A percentile compares a stretch with the other conserved stretches of the same genome.
Evolutionary conservation across 1,139 yeast species (phyloP).

Genomic region (Kodamaea derodonti): DNA sequence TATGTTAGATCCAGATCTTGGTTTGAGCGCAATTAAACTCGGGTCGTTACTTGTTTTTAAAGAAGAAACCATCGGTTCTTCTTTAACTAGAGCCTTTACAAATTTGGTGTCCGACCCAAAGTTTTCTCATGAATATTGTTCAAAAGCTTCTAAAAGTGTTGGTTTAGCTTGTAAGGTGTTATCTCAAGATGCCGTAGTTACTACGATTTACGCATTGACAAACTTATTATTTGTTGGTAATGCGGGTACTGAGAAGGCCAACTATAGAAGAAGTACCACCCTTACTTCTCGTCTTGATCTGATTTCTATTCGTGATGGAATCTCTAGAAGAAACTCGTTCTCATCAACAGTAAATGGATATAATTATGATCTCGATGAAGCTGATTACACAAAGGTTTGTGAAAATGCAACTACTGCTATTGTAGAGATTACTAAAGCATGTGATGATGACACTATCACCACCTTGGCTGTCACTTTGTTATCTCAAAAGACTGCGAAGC

Average conservation of each 20-base stretch:
- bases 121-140: constrained; percentile 27
- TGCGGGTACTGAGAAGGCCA: constrained; percentile 22
- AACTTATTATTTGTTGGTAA: constrained; percentile 65
- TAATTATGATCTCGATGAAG: constrained; percentile 16
- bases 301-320: constrained; percentile 14
- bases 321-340: constrained; percentile 18
- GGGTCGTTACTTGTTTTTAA: constrained; percentile 52
- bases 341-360: constrained; percentile 10
- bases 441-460: constrained; percentile 73
- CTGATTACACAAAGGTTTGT: constrained; percentile 36
- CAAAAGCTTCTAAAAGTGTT: constrained; percentile 35
- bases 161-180: constrained; percentile 45
- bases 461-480: constrained; percentile 78
- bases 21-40: constrained; percentile 48
- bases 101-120: constrained; percentile 45
- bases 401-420: constrained; percentile 69
- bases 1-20: constrained; percentile 44
- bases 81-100: constrained; percentile 48
- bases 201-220: constrained; percentile 81
- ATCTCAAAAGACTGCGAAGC: constrained; percentile 58
- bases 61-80: constrained; percentile 43
- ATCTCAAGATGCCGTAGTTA: constrained; percentile 77
- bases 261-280: constrained; percentile 20
- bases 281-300: constrained; percentile 10
- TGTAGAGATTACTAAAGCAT: constrained; percentile 64